Base-by-base conservation (phyloP, 371 early-diverging fungal species). In the Ordospora colligata region DNA sequence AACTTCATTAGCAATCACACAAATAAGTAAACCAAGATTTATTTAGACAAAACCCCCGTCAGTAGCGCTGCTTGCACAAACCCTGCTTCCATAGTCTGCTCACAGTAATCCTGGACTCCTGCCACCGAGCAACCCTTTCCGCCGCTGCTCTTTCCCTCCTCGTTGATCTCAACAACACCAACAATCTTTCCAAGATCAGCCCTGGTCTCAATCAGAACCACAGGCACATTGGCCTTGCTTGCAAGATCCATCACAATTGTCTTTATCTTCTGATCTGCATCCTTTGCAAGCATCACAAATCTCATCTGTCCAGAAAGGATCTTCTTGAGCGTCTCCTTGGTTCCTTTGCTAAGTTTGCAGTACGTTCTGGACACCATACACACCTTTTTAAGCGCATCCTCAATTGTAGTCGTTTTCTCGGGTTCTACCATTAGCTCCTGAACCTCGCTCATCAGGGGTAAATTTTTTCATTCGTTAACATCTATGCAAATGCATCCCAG, bases 251-350 rank as follows among this genome's bases (percentile, higher is more conserved):
- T 66, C 14, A 81, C 62, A 27, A 83, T 25, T 0, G 32, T 50
- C 21, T 32, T 4, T 44, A 67, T 65, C 14, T 67, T 73, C 22
- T 69, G 52, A 3, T 58, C 46, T 11, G 58, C 53, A 62, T 83
- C 78, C 25, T 83, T 69, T 10, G 80, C 49, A 27, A 83, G 37
- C 52, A 83, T 32, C 44, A 83, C 76, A 44, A 83, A 25, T 21
- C 68, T 47, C 40, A 78, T 53, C 11, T 76, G 17, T 0, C 67
- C 64, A 1, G 52, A 46, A n/a, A 74, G 45, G 2, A 78, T 46
- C 19, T 45, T 52, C 51, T 68, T 73, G 12, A 46, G 37, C 12
- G 62, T 53, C 54, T 83, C 75, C 40, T 47, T 70, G 3, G 74
- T 46, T 5, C 83, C 83, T 21, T 52, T 27, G 19, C 37, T 53